Evolutionary conservation across 257 asterid species (phyloP).

Genomic region (Rubia yunnanensis): DNA sequence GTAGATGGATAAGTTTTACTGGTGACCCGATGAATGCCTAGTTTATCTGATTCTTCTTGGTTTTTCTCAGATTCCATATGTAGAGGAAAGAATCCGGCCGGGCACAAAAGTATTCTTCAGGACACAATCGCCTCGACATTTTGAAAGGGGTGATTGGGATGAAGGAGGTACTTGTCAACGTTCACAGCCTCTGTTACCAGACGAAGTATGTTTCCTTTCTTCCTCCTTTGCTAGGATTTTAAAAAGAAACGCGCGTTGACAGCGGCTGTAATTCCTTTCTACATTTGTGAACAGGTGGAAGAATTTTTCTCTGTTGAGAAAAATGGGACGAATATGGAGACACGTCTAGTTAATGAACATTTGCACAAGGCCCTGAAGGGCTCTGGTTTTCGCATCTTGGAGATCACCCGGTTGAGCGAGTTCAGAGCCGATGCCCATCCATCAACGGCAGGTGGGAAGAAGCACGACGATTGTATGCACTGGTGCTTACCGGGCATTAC

Average conservation of each 20-base stretch:
- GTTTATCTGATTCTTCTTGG: background rate
- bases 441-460: constrained; percentile 70
- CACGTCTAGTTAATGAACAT: constrained; percentile 53
- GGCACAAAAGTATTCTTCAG: constrained; percentile 52
- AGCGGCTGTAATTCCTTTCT: background rate
- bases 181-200: constrained; percentile 45
- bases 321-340: constrained; percentile 82
- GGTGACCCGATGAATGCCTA: too few species aligned
- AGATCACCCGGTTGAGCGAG: constrained; percentile 68
- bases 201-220: constrained; percentile 31
- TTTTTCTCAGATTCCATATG: constrained; percentile 41
- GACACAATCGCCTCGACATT: constrained; percentile 90
- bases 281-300: constrained; percentile 46
- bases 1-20: too few species aligned
- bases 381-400: constrained; percentile 47
- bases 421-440: constrained; percentile 92
- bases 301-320: constrained; percentile 49
- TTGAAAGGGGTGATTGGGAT: constrained; percentile 98
- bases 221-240: background rate
- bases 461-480: constrained; percentile 93
- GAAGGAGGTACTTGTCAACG: constrained; percentile 89
- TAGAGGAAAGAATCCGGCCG: constrained; percentile 41
- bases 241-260: background rate
- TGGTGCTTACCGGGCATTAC: constrained; percentile 96
- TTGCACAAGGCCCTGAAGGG: constrained; percentile 39